These are phyloP conservation scores for Acer saccharum DNA, from an alignment of 345 rosid species.

Conservation along the genomic window DNA sequence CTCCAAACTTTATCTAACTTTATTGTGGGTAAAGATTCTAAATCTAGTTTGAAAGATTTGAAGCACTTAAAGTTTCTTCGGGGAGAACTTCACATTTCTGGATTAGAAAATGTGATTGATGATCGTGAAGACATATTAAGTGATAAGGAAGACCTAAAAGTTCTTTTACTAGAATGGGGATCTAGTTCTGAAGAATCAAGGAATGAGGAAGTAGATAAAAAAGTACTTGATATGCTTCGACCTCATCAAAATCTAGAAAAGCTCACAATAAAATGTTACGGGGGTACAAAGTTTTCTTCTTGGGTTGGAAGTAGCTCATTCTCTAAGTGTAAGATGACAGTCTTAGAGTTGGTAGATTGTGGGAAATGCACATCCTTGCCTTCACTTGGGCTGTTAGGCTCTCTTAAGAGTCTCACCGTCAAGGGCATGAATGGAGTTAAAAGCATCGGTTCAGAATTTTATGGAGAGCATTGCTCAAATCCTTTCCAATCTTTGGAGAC, in stretches of 20 bases:
- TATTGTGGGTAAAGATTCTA: neutral
- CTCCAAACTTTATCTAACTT: neutral
- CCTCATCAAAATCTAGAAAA: neutral
- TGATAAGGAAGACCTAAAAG: neutral
- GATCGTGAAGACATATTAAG: no score
- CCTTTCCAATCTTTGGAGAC: neutral
- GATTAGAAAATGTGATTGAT: neutral
- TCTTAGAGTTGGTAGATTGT: neutral
- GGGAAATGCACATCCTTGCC: neutral
- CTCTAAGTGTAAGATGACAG: neutral
- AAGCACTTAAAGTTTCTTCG: neutral
- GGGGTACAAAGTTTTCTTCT: neutral
- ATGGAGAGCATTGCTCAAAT: neutral
- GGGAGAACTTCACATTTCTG: neutral
- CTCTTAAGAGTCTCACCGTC: neutral
- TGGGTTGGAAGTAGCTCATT: neutral
- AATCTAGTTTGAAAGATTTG: neutral
- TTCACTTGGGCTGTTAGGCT: neutral
- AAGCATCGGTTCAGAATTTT: neutral
- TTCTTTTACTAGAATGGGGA: neutral
- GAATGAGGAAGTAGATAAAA: neutral
- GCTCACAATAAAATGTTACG: neutral
- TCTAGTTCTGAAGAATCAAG: neutral
- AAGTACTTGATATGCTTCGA: neutral
- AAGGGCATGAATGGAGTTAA: neutral